Conservation (phyloP, 257 asterid genomes). For the Gentiana macrophylla region DNA sequence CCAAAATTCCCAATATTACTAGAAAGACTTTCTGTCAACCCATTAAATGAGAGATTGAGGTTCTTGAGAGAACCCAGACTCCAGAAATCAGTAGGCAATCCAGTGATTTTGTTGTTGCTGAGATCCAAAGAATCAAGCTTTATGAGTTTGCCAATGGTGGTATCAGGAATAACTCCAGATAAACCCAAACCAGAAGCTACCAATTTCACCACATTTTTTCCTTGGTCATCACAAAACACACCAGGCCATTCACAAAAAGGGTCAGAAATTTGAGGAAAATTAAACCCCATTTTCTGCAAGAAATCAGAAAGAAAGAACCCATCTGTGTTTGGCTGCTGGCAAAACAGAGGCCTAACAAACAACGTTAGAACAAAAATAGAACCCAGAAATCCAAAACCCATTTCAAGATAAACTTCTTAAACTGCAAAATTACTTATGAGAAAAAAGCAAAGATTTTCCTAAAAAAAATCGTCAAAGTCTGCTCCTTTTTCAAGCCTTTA, state of each 20-base stretch:
- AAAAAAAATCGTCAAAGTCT: background rate
- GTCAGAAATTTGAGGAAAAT: slow-evolving; percentile 33
- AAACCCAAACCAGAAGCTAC: slow-evolving; percentile 51
- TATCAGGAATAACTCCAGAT: slow-evolving; percentile 73
- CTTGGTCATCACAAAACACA: slow-evolving; percentile 53
- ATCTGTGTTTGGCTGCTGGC: slow-evolving; percentile 63
- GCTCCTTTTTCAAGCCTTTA: background rate
- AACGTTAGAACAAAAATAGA: slow-evolving; percentile 36
- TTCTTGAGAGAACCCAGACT: slow-evolving; percentile 59
- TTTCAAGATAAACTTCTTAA: slow-evolving; percentile 16
- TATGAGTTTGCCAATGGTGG: slow-evolving; percentile 68
- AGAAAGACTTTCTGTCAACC: slow-evolving; percentile 40
- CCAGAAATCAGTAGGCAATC: slow-evolving; percentile 85
- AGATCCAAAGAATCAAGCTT: slow-evolving; percentile 70
- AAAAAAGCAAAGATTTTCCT: background rate
- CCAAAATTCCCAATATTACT: slow-evolving; percentile 82
- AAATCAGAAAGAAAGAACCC: slow-evolving; percentile 57
- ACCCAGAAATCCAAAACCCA: slow-evolving; percentile 47
- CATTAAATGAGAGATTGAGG: slow-evolving; percentile 68
- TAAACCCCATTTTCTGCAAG: slow-evolving; percentile 54
- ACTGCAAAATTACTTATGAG: background rate
- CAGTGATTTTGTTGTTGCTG: slow-evolving; percentile 62
- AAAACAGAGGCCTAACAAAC: slow-evolving; percentile 34
- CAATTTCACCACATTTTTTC: slow-evolving; percentile 40
- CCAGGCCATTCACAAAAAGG: slow-evolving; percentile 71